Base-by-base conservation (phyloP, 257 asterid genomes). In the Salvia hispanica region DNA sequence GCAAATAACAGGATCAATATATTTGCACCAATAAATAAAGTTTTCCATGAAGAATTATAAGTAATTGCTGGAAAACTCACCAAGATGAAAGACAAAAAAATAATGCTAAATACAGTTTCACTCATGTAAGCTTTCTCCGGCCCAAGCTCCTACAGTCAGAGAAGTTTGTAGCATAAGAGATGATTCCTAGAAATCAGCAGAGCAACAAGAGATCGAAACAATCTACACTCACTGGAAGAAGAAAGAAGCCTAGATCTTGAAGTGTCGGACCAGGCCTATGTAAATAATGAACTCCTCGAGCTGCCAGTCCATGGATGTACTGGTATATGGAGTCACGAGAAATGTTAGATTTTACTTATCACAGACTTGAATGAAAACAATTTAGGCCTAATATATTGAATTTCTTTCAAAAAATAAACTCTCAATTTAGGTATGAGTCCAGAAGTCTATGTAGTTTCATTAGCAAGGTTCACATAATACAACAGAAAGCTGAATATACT, bases 301-400 rank as follows among this genome's bases (percentile, higher is more conserved):
- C 99, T 52, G 96, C 95, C 46, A 93, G 53, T 57, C 97, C 99
- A 70, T 90, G 99, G 63, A 90, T 82, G 74, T 93, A 93, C 97
- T 90, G 87, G 76, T 69, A 34, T 65, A 61, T 73, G 47, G 51
- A 43, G 53, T 64, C 16, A 67, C 5, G 40, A 65, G 42, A 64
- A 37, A 54, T 0, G 31, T 64, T 65, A 67, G 56, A 4, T 67
- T 52, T 47, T 15, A 56, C 45, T 64, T 12, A 25, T 6, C 53
- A 16, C 25, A 50, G 62, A 43, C 25, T 9, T 39, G 64, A 46
- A 14, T 52, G 10, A 11, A 52, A 21, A 9, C 12, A 43, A 3
- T 71, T 25, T 13, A 55, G 42, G 54, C 18, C 36, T 11, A 9
- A 31, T 0, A 18, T 39, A 13, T 36, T 51, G n/a, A 39, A 16